Evolutionary conservation across 169 alveolate genomes (phyloP).

Genomic region (Plasmodium coatneyi): DNA sequence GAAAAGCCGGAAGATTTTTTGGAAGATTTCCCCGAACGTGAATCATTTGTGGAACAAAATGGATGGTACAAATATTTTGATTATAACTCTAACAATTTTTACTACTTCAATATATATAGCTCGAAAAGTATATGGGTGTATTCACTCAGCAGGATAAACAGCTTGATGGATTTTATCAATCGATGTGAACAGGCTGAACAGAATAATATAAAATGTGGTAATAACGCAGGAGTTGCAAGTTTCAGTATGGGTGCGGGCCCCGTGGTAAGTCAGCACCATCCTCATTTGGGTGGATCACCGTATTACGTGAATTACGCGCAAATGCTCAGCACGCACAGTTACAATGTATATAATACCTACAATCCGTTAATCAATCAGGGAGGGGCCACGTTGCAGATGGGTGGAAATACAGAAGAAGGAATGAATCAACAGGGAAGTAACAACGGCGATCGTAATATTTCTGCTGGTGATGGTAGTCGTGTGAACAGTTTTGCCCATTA

Average conservation of each 20-base stretch:
- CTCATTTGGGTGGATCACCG: not conserved
- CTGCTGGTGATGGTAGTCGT: not conserved
- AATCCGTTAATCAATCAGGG: slow-evolving; percentile 9
- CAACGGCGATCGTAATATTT: not conserved
- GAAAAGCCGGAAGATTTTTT: slow-evolving; percentile 40
- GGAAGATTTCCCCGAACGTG: slow-evolving; percentile 13
- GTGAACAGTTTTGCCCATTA: not conserved
- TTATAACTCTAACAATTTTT: slow-evolving; percentile 39
- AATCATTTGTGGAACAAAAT: slow-evolving; percentile 58
- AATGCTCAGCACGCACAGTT: not conserved
- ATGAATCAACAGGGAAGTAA: not conserved
- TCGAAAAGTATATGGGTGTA: slow-evolving; percentile 62
- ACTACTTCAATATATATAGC: slow-evolving; percentile 50
- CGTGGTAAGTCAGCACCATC: not conserved
- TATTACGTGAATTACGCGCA: not conserved
- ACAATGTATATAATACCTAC: not conserved
- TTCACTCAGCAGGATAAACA: slow-evolving; percentile 17
- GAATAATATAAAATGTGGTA: not conserved
- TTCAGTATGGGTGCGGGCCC: not conserved
- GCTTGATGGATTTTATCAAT: slow-evolving; percentile 7
- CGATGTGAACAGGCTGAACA: slow-evolving; percentile 4
- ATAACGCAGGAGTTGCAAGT: not conserved
- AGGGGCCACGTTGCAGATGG: not conserved
- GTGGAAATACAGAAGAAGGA: not conserved
- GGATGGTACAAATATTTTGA: slow-evolving; percentile 74